Conservation (phyloP, 345 rosid species). For the Mercurialis annua region DNA sequence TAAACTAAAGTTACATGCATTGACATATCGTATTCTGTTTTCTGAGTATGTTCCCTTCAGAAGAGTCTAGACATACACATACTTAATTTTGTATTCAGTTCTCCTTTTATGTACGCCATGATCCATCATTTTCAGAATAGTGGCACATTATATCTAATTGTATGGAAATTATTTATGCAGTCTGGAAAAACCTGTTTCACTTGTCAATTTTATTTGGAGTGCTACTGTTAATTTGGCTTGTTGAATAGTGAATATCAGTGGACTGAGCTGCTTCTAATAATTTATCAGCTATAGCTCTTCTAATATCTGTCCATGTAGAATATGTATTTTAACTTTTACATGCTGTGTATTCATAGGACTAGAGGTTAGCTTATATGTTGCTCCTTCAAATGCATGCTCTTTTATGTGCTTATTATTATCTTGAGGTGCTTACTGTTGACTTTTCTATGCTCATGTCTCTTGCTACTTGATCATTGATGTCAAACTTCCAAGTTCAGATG, state of each 20-base stretch:
- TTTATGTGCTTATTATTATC: background rate
- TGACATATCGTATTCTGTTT: background rate
- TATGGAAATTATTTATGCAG: background rate
- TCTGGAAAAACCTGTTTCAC: background rate
- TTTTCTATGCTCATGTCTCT: slow-evolving; percentile 25
- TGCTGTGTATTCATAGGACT: background rate
- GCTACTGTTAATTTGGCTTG: background rate
- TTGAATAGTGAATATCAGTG: background rate
- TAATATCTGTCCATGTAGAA: background rate
- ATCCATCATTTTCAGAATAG: background rate
- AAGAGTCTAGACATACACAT: background rate
- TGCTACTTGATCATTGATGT: slow-evolving; percentile 21
- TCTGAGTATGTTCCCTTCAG: background rate
- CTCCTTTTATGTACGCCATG: background rate
- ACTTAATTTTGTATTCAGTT: too few relatives aligned
- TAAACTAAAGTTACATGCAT: background rate
- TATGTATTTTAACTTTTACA: background rate
- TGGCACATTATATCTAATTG: background rate
- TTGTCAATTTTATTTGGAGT: background rate
- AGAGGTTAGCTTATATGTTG: too few relatives aligned
- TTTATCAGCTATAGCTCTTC: background rate
- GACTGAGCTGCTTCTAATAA: background rate
- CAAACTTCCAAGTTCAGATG: slow-evolving; percentile 62
- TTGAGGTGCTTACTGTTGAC: slow-evolving; percentile 16
- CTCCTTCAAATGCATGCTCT: background rate